phyloP scores from a whole-genome alignment of 352 stramenopile species.

The Proteromonas lacertae region DNA sequence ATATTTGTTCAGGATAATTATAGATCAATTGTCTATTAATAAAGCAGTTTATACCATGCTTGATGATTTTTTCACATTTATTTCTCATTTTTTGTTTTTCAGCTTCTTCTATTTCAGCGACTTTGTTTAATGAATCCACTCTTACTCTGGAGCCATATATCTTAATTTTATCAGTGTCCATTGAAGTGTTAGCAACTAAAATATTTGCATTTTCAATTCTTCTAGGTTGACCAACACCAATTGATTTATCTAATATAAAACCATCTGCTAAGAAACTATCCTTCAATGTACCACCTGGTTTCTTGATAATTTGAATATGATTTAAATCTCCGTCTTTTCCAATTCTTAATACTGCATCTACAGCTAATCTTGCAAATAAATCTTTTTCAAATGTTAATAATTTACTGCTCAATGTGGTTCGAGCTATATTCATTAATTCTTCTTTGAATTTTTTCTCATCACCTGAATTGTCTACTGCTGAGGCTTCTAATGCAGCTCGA shows the following conservation, averaged over 20 bases:
- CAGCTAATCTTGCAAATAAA: conserved; percentile 74
- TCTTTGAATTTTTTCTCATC: conserved; percentile 45
- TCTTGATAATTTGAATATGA: conserved; percentile 27
- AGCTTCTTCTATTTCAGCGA: conserved; percentile 88
- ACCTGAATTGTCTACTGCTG: conserved; percentile 27
- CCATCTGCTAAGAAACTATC: conserved; percentile 94
- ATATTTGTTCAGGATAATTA: conserved; percentile 93
- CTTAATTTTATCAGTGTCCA: conserved; percentile 99
- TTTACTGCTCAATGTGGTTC: conserved; percentile 91
- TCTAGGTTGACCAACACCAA: conserved; percentile 66
- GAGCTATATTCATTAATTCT: conserved; percentile 70
- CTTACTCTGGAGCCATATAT: conserved; percentile 79
- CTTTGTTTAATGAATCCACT: conserved; percentile 91
- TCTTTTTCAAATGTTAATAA: conserved; percentile 87
- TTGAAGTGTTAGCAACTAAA: conserved; percentile 86
- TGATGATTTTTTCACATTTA: conserved; percentile 88
- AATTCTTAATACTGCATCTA: conserved; percentile 78
- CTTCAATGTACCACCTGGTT: conserved; percentile 58
- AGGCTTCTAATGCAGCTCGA: conserved; percentile 34
- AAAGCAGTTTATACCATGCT: conserved; percentile 93
- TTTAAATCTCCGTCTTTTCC: conserved; percentile 27
- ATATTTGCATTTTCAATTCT: conserved; percentile 90
- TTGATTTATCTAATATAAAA: conserved; percentile 78
- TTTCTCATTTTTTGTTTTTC: conserved; percentile 92
- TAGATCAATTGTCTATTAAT: conserved; percentile 98